These are phyloP conservation scores for Fusarium sp. DNA, from an alignment of 2,329 filamentous ascomycete genomes.

Conservation along the genomic window DNA sequence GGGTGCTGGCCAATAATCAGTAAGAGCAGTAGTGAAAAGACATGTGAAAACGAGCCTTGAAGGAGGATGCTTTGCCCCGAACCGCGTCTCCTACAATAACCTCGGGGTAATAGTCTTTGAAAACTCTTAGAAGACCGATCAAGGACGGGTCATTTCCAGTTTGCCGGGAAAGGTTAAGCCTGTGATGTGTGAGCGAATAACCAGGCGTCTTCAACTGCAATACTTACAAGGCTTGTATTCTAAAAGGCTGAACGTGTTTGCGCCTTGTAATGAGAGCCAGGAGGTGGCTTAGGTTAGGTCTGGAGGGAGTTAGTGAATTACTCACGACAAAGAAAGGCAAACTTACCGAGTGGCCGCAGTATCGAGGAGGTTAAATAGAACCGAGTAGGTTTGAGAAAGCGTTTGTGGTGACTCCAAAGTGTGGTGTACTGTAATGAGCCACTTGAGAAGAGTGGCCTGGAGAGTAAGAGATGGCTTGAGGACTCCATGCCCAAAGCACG, in stretches of 20 bases:
- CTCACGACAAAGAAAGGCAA: neutral
- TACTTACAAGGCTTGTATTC: slow-evolving; percentile 78
- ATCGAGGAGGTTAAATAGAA: slow-evolving; percentile 84
- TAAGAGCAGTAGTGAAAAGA: neutral
- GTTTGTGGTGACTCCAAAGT: slow-evolving; percentile 70
- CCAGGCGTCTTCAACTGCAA: neutral
- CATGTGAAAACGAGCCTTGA: slow-evolving; percentile 57
- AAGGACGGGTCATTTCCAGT: slow-evolving; percentile 78
- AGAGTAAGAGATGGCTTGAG: slow-evolving; percentile 77
- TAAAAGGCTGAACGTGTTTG: slow-evolving; percentile 84
- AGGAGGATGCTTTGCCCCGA: slow-evolving; percentile 67
- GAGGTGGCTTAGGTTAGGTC: slow-evolving; percentile 76
- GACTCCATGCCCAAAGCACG: slow-evolving; percentile 79
- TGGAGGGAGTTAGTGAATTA: slow-evolving; percentile 43
- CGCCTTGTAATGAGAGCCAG: slow-evolving; percentile 82
- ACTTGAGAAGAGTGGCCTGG: slow-evolving; percentile 77
- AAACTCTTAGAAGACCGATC: slow-evolving; percentile 80
- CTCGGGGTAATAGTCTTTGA: slow-evolving; percentile 91
- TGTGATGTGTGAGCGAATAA: slow-evolving; percentile 41
- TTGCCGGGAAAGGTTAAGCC: slow-evolving; percentile 66
- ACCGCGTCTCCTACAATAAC: slow-evolving; percentile 80
- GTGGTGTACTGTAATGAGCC: slow-evolving; percentile 82
- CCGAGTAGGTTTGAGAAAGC: slow-evolving; percentile 75
- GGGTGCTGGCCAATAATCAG: slow-evolving; percentile 64
- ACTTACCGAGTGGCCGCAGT: slow-evolving; percentile 77